Evolutionary conservation across 1,139 yeast genomes (phyloP), one percentile per base, ranked within the genome.

Genomic region (Nakaseomyces bracarensis): DNA sequence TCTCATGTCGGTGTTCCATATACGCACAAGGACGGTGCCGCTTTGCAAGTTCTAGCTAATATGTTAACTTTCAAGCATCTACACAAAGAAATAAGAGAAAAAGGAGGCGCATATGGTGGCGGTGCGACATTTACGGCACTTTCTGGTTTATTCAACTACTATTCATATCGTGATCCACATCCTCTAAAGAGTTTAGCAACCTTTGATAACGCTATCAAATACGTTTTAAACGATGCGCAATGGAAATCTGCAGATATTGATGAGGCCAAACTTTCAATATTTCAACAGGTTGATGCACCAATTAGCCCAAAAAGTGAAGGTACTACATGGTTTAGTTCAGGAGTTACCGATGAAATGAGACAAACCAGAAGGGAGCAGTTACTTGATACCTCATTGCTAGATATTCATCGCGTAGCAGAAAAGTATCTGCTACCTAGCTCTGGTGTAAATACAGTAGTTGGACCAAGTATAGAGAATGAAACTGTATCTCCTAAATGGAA

Each of bases 81-180:
- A 39, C 98, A 91, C 61, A 77, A 86, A 10, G 95, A 87, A 48
- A 79, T 91, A 35, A 76, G 98, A 52, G 98, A 91, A 61, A 79
- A 91, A 54, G 96, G 96, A 47, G 98, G 98, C 43, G 98, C 98
- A 0, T 91, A 91, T 58, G 98, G 98, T 7, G 97, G 96, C 10
- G 98, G 98, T 2, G 82, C 95, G 13, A 69, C 75, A 14, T 89
- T 79, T 59, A 85, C 82, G 57, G 89, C 93, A 0, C 61, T 86
- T 22, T 87, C 84, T 43, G 97, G 97, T 0, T 60, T 80, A 2
- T 74, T 89, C 53, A 75, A 83, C 41, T 87, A 74, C 65, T 93
- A 82, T 64, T 86, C 96, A 0, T 91, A 91, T 66, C 74, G 98
- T 53, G 98, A 91, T 63, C 98, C 98, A 14, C 80, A 85, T 49